These are phyloP conservation scores for Mycena latifolia DNA, from an alignment of 768 basidiomycete genomes.

Conservation along the genomic window DNA sequence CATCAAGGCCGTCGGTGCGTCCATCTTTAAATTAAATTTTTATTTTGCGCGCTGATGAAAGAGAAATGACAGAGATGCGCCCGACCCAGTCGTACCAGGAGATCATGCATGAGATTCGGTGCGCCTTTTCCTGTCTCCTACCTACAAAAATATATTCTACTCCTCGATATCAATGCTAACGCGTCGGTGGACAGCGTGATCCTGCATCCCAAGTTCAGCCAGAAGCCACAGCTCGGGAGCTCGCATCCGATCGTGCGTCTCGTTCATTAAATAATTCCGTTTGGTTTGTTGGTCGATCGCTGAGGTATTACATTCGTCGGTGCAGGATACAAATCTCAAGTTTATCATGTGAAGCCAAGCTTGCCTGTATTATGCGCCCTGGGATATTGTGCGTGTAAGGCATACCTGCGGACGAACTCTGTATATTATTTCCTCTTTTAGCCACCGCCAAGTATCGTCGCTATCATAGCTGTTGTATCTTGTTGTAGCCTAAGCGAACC, in stretches of 20 bases:
- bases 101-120: slow-evolving; percentile 70
- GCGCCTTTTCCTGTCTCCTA: slow-evolving; percentile 22
- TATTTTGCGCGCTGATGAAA: background rate
- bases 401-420: no score
- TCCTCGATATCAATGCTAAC: background rate
- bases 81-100: slow-evolving; percentile 76
- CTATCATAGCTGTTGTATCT: no score
- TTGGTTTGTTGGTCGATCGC: no score
- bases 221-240: slow-evolving; percentile 81
- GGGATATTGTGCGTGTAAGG: no score
- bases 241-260: slow-evolving; percentile 73
- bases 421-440: no score
- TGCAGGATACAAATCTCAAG: no score
- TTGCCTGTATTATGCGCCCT: no score
- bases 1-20: slow-evolving; percentile 54
- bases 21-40: background rate
- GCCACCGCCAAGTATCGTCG: no score
- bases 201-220: slow-evolving; percentile 69
- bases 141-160: background rate
- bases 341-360: no score
- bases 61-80: slow-evolving; percentile 48
- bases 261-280: no score
- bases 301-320: no score
- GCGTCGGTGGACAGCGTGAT: slow-evolving; percentile 46
- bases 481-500: no score